A percentile compares a stretch with the other conserved stretches of the same genome.
Conservation (phyloP, 1,284 basidiomycete genomes). For the Cystobasidium pallidum region DNA sequence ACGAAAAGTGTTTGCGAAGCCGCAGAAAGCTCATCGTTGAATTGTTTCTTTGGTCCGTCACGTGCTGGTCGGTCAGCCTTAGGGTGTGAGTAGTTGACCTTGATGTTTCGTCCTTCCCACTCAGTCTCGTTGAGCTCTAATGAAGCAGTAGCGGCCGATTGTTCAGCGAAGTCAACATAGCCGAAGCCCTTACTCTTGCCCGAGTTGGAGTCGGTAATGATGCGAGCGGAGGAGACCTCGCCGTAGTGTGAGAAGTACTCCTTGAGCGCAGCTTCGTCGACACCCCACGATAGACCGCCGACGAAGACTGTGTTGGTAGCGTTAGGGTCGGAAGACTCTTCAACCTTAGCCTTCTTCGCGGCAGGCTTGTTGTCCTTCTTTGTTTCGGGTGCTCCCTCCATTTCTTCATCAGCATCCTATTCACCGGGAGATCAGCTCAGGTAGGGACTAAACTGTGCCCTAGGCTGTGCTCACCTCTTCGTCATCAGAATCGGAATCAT, state of each 20-base stretch:
- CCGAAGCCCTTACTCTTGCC: constrained; percentile 81
- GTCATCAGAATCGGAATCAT: constrained; percentile 55
- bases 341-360: constrained; percentile 81
- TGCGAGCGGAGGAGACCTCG: constrained; percentile 81
- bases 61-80: constrained; percentile 70
- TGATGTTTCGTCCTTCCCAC: constrained; percentile 87
- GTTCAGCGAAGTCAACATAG: constrained; percentile 80
- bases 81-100: constrained; percentile 69
- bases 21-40: constrained; percentile 61
- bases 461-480: constrained; percentile 50
- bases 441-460: too few species aligned
- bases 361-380: constrained; percentile 69
- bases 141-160: constrained; percentile 72
- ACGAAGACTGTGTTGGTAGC: constrained; percentile 82
- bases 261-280: constrained; percentile 94
- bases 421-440: too few species aligned
- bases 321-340: constrained; percentile 59
- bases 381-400: constrained; percentile 61
- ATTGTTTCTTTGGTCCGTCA: constrained; percentile 59
- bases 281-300: constrained; percentile 92
- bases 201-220: constrained; percentile 87
- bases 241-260: constrained; percentile 88
- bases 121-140: constrained; percentile 74
- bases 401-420: constrained; percentile 61
- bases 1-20: constrained; percentile 83